Base-by-base conservation (phyloP, 2,329 filamentous ascomycete species). In the Epichloe uncinata region DNA sequence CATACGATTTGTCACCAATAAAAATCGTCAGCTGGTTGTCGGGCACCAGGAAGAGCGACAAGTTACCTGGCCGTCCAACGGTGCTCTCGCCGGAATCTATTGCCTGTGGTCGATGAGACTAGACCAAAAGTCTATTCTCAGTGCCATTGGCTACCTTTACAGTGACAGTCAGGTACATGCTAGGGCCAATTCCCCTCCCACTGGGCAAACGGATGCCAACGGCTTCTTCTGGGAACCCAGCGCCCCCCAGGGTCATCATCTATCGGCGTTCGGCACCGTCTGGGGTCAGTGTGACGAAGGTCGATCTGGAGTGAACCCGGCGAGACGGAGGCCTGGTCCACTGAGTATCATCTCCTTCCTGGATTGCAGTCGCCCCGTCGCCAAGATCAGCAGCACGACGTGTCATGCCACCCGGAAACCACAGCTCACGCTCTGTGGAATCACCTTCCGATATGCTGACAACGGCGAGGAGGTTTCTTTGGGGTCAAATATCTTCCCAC, bases 11-110 rank as follows among this genome's bases (percentile, higher is more conserved):
- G 35, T 47, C 9, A 47, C 45, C 18, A 47, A 47, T 12, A 35
- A 30, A 26, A 30, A 18, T 69, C 66, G 6, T 63, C 63, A 2
- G 75, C 40, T 42, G 13, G 18, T 42, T 20, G 16, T 42, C n/a
- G 40, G 40, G 16, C 16, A 42, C 9, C n/a, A 20, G n/a, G 16
- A 20, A 42, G 40, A 16, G n/a, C 13, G 13, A 16, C 3, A 42
- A 9, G 16, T 42, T 1, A 22, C 11, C 16, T 42, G 40, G 40
- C 30, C 30, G 30, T 11, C 30, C 4, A 11, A 16, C 40, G 16
- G 40, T 5, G 18, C 6, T 20, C 40, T 42, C 5, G 40, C 40
- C 18, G 40, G 40, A 5, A 11, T 42, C 8, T 42, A 42, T 12
- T 16, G 40, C 18, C 13, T 5, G 16, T 42, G 40, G 40, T 20